Conservation (phyloP, 495 filamentous ascomycete genomes). For the Daldinia vernicosa region DNA sequence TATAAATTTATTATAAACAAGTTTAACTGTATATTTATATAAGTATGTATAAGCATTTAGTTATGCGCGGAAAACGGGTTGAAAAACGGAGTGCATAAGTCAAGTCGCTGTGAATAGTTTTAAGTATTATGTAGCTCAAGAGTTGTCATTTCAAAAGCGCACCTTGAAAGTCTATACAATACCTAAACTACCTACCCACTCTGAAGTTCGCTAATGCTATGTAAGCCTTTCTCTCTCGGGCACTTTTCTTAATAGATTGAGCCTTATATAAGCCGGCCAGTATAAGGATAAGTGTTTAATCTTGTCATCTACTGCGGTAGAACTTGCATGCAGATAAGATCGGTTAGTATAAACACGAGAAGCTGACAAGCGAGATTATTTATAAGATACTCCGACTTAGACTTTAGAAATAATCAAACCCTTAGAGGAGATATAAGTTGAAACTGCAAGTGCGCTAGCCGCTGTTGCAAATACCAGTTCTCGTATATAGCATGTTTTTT, state of each 20-base stretch:
- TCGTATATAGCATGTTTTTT: too few species aligned
- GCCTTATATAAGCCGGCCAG: not conserved
- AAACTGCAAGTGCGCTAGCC: not conserved
- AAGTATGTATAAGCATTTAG: not conserved
- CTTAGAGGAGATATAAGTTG: too few species aligned
- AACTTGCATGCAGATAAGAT: not conserved
- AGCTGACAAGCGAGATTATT: not conserved
- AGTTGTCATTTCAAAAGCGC: too few species aligned
- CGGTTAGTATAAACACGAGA: not conserved
- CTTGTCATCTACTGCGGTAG: not conserved
- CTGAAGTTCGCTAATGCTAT: too few species aligned
- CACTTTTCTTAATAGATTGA: too few species aligned
- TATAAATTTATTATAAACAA: too few species aligned
- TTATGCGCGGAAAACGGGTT: not conserved
- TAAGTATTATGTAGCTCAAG: too few species aligned
- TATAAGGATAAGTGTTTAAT: not conserved
- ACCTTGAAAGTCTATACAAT: too few species aligned
- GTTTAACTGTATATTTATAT: too few species aligned
- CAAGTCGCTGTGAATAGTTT: not conserved
- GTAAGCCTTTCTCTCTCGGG: too few species aligned
- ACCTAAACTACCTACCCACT: too few species aligned
- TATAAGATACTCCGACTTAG: not conserved
- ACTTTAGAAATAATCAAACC: not conserved
- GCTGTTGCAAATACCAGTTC: not conserved
- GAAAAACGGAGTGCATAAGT: not conserved